phyloP scores from a whole-genome alignment of 495 filamentous ascomycete species.

The Neurospora sp. region DNA sequence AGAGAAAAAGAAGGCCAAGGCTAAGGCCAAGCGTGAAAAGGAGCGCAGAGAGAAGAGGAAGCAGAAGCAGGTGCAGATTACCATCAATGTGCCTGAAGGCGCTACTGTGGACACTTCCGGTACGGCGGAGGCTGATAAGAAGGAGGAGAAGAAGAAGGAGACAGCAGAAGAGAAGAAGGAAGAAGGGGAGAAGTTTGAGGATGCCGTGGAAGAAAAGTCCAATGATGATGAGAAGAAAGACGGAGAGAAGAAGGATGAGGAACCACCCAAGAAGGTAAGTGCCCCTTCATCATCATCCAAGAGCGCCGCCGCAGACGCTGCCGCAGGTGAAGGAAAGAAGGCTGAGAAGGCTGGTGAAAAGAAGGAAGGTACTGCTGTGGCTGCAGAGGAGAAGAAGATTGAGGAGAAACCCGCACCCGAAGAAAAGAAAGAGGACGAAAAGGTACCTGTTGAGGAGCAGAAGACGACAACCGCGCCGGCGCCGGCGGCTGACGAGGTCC shows the following conservation, averaged over 20 bases:
- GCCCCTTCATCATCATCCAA: background rate
- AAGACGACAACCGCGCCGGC: background rate
- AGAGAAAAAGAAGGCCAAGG: conserved; percentile 15
- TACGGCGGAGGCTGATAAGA: background rate
- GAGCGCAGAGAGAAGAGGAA: conserved; percentile 22
- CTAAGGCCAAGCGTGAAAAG: conserved; percentile 43
- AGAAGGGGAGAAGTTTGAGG: conserved; percentile 8
- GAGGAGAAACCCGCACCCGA: background rate
- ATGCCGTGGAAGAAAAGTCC: conserved; percentile 6
- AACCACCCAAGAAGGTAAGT: background rate
- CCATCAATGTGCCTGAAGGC: background rate
- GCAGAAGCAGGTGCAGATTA: conserved; percentile 4
- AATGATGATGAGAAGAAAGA: conserved; percentile 2
- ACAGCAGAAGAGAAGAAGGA: conserved; percentile 9
- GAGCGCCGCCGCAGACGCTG: background rate
- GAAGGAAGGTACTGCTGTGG: background rate
- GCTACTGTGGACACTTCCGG: background rate
- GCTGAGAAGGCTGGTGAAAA: conserved; percentile 2
- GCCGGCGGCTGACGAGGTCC: background rate
- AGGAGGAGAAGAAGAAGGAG: conserved; percentile 6
- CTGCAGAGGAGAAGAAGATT: background rate
- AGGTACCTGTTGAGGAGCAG: conserved; percentile 2
- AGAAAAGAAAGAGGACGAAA: background rate
- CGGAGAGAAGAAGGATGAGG: background rate
- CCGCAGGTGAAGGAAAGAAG: conserved; percentile 4